Base-by-base conservation (phyloP, 1,284 basidiomycete species). In the Neonothopanus nambi region DNA sequence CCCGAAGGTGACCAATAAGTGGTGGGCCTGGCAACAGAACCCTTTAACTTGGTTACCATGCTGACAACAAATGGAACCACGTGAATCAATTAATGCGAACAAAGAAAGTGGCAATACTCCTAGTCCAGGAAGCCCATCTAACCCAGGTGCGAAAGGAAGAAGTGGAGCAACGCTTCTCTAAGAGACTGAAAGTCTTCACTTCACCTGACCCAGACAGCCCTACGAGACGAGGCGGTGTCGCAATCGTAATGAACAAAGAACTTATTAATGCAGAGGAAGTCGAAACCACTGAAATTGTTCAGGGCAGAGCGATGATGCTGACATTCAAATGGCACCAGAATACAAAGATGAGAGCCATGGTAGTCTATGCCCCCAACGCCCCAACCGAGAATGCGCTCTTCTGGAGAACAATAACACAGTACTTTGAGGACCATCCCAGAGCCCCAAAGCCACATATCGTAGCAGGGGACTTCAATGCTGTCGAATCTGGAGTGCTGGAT, bases 301-400 rank as follows among this genome's bases (percentile, higher is more conserved):
- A 55, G 1, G 61, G 62, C 1, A 18, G 58, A 12, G 62, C 62
- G 1, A 47, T 63, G 13, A 18, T 57, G 7, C 1, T 63, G 3
- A 30, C 38, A 18, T 28, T 59, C 8, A 35, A 47, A 8, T 56
- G 60, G 54, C 50, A 58, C 13, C 33, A 51, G 11, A 44, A 45
- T 2, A 17, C 41, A 4, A 48, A 23, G 7, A 21, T 65, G 0
- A 55, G 18, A 0, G 50, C 64, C 0, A 54, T 65, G 1, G 60
- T 44, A 0, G 49, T 67, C 0, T 68, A 68, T 36, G 65, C 66
- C 0, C 64, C 64, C 2, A 66, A 66, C 36, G 41, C 36, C 3
- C 12, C 56, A 0, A 4, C 5, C 2, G 58, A 63, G 1, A 67
- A 65, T 46, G 55, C 40, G 0, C 1, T 51, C 7, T 65, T 66